phyloP scores from a whole-genome alignment of 306 rosid species.

The Trichosanthes cucumerina region DNA sequence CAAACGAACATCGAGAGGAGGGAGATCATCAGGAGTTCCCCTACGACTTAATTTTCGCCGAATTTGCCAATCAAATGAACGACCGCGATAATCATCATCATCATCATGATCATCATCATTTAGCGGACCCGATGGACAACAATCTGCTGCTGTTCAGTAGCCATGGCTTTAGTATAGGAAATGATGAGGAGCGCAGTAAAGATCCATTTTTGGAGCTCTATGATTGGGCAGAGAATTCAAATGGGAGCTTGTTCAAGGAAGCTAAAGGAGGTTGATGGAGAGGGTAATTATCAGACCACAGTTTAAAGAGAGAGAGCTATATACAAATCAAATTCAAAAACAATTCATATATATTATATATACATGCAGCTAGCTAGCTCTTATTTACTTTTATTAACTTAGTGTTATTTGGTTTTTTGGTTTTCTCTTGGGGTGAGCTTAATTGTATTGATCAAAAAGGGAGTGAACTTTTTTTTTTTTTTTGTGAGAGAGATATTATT shows the following conservation, averaged over 20 bases:
- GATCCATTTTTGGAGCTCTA: constrained; percentile 37
- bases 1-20: constrained; percentile 40
- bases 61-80: constrained; percentile 47
- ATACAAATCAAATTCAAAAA: not conserved
- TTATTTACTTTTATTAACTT: not conserved
- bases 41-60: constrained; percentile 55
- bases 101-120: not conserved
- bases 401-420: not conserved
- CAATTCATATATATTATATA: not conserved
- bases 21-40: constrained; percentile 37
- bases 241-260: not conserved
- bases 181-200: constrained; percentile 25
- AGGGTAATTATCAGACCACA: not conserved
- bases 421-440: not conserved
- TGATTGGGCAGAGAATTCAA: constrained; percentile 8
- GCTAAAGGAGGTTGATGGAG: not conserved
- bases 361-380: not conserved
- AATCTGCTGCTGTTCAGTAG: constrained; percentile 27
- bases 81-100: constrained; percentile 22
- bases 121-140: not conserved
- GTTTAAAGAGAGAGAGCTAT: not conserved
- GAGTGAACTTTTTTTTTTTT: not conserved
- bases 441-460: not conserved
- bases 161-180: constrained; percentile 34
- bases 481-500: not conserved